Evolutionary conservation across 2,329 filamentous ascomycete genomes (phyloP), one percentile per base, ranked within the genome.

Genomic region (Parastagonospora avenae): DNA sequence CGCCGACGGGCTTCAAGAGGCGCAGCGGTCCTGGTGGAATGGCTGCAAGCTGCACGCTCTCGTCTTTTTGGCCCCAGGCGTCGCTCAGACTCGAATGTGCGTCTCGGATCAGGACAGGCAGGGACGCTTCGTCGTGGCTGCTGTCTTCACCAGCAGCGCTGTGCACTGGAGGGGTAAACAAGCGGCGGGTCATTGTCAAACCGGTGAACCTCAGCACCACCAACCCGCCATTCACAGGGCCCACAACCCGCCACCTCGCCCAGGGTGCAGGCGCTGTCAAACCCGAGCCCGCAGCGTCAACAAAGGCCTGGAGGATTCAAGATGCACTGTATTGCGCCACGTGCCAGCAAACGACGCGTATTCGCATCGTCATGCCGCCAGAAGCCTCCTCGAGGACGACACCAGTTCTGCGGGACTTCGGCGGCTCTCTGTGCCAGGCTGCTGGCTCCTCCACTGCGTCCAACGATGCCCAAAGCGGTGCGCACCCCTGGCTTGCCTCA

Each of bases 161-260:
- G 42, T 32, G 39, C 40, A n/a, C 42, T 44, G 41, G 24, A 52
- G 56, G 56, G 56, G 54, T 59, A 46, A 47, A 43, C 42, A 44
- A 42, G 45, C 14, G 38, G 40, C 48, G 54, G 48, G 53, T 46
- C 53, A 51, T 52, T 28, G 33, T 46, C 35, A 42, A 46, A 48
- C 49, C 42, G 32, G 33, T 36, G 32, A 45, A 29, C 42, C 42
- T 45, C 15, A 42, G 16, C 32, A 15, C 42, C 19, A 36, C 31
- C 27, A 27, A 16, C 35, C 35, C 15, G 35, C 19, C 37, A 40
- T 24, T 24, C 19, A 24, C 19, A 30, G 14, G 39, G 37, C 48
- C 42, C 33, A 28, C 14, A 19, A 32, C 35, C 42, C 52, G 49
- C 53, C 50, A 55, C 43, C 33, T 33, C 42, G 16, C 12, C 30